Conservation (phyloP, 305 asterid genomes). For the Rubia balearica region DNA sequence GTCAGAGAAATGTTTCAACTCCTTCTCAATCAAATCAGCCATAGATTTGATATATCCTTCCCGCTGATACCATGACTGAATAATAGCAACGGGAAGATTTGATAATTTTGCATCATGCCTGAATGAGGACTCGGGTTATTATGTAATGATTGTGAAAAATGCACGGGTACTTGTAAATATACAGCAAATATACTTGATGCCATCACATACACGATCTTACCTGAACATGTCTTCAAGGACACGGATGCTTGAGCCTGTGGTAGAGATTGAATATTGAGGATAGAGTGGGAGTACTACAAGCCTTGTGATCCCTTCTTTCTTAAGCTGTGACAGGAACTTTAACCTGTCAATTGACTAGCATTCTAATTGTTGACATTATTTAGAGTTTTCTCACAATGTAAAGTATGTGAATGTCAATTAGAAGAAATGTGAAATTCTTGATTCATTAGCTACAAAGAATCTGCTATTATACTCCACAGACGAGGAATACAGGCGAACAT, state of each 20-base stretch:
- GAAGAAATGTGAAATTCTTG: neutral
- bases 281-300: constrained; percentile 87
- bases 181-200: neutral
- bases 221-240: constrained; percentile 68
- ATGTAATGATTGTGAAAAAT: constrained; percentile 2
- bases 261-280: constrained; percentile 92
- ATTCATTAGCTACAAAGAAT: neutral
- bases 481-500: neutral
- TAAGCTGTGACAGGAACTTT: constrained; percentile 45
- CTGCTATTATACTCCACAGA: neutral
- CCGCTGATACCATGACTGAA: constrained; percentile 89
- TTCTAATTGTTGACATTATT: neutral
- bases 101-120: constrained; percentile 64
- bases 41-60: constrained; percentile 77
- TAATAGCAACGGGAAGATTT: constrained; percentile 68
- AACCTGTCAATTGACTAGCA: neutral
- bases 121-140: constrained; percentile 18
- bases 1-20: constrained; percentile 41
- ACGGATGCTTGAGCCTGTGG: constrained; percentile 95
- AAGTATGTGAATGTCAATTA: neutral
- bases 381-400: neutral
- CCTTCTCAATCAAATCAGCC: constrained; percentile 82
- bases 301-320: constrained; percentile 62
- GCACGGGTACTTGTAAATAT: neutral
- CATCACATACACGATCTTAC: constrained; percentile 22